Percentiles rank a stretch among this genome's conserved stretches.
Conservation (phyloP, 805 yeast species). For the Sungouiozyma intestinalis region DNA sequence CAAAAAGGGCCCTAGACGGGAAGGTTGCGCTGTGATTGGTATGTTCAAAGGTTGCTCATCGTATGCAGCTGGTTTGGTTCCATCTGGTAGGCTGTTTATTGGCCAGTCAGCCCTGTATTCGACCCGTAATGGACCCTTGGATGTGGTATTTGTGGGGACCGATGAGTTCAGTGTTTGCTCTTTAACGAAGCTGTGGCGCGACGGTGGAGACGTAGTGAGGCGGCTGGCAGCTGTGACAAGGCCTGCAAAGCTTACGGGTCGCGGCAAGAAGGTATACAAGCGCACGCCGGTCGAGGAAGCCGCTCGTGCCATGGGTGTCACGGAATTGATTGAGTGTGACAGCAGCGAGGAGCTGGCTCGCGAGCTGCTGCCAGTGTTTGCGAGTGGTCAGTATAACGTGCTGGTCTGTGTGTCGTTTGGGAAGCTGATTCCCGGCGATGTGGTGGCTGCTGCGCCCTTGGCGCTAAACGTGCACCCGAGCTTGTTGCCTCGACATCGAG, state of each 20-base stretch:
- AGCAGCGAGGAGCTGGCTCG: slow-evolving; percentile 12
- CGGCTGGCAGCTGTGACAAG: slow-evolving; percentile 44
- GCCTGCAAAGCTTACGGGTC: slow-evolving; percentile 52
- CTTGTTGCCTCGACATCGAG: slow-evolving; percentile 67
- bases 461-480: slow-evolving; percentile 94
- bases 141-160: slow-evolving; percentile 66
- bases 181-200: not conserved
- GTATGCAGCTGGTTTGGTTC: not conserved
- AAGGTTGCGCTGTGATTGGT: too few relatives aligned
- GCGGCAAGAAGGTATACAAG: slow-evolving; percentile 36
- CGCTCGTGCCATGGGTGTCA: not conserved
- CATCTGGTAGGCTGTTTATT: not conserved
- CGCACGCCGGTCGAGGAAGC: slow-evolving; percentile 41
- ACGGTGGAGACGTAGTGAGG: slow-evolving; percentile 42
- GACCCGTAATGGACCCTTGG: slow-evolving; percentile 11
- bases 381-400: slow-evolving; percentile 31
- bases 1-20: too few relatives aligned
- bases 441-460: slow-evolving; percentile 37
- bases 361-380: slow-evolving; percentile 8
- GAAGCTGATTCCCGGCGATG: slow-evolving; percentile 54
- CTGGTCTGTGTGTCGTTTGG: slow-evolving; percentile 94
- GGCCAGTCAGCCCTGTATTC: too few relatives aligned
- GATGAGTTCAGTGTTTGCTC: slow-evolving; percentile 30
- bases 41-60: too few relatives aligned
- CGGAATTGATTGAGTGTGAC: slow-evolving; percentile 14